Evolutionary conservation across 192 early-diverging fungal genomes (phyloP), one percentile per base, ranked within the genome.

Genomic region (Funneliformis geosporum): DNA sequence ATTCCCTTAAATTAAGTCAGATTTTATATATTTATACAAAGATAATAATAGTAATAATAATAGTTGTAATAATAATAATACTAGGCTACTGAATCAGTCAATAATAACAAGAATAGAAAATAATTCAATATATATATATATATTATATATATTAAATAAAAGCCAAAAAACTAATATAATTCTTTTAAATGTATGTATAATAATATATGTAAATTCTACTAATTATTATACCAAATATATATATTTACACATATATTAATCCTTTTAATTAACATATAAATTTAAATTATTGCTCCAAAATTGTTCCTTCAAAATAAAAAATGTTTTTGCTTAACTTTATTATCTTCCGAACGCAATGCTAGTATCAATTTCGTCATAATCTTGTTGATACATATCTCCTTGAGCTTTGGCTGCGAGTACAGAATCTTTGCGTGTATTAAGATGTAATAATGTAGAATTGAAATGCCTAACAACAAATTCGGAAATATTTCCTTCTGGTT

Each of bases 391-490:
- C 5, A 27, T 40, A 21, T 79, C 50, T 23, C 67, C 67, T 60
- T 79, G 77, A 40, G 64, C 77, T 79, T 59, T 79, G 33, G 77
- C 67, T 0, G 66, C 5, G 21, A 60, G 68, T 12, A 79, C 83
- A 44, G 83, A 73, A 61, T 86, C 83, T 73, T 86, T 86, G 39
- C 85, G 85, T 18, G 77, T 82, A 75, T 87, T 85, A 60, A 95
- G 84, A 76, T 93, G 90, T 10, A 86, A 82, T 47, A 95, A 84
- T 8, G 92, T 93, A 75, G 90, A 88, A 12, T 83, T 85, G 87
- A 93, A 95, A 75, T 95, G 93, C 12, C 85, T 84, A 76, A 89
- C 83, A 11, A 95, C 91, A 84, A 92, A 92, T 0, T 90, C 87
- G 21, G 91, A 88, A 62, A 91, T 84, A 1, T 87, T 83, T 12